Conservation (phyloP, 495 filamentous ascomycete genomes). For the Neurospora tetraspora region DNA sequence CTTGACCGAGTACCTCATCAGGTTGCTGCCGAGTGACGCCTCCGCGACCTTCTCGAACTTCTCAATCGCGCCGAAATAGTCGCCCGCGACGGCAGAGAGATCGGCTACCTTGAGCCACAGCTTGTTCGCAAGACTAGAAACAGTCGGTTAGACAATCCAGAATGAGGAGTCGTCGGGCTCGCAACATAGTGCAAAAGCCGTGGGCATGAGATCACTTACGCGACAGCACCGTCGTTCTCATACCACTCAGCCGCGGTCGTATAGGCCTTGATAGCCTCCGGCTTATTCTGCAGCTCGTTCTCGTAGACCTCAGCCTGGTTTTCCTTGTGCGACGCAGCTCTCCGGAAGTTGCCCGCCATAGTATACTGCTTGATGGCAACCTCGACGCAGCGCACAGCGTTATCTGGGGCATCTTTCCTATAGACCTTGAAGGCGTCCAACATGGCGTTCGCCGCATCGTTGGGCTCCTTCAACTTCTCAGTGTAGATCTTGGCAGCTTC, state of each 20-base stretch:
- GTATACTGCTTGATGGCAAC: slow-evolving; percentile 72
- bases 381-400: slow-evolving; percentile 65
- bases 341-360: slow-evolving; percentile 72
- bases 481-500: slow-evolving; percentile 66
- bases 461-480: slow-evolving; percentile 71
- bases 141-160: not conserved
- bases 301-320: slow-evolving; percentile 76
- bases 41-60: slow-evolving; percentile 73
- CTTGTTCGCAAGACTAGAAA: slow-evolving; percentile 71
- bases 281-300: slow-evolving; percentile 62
- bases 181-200: not conserved
- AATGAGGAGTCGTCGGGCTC: not conserved
- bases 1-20: slow-evolving; percentile 87
- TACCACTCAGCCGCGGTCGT: slow-evolving; percentile 79
- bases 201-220: slow-evolving; percentile 40
- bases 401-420: slow-evolving; percentile 66
- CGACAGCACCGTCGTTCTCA: slow-evolving; percentile 74
- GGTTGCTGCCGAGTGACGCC: slow-evolving; percentile 59
- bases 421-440: slow-evolving; percentile 72
- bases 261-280: slow-evolving; percentile 68
- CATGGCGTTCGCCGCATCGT: slow-evolving; percentile 76
- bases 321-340: slow-evolving; percentile 82
- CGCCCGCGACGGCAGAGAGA: slow-evolving; percentile 63
- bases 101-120: slow-evolving; percentile 83
- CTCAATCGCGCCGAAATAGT: slow-evolving; percentile 73